Percentiles rank a stretch among this genome's conserved stretches.
Evolutionary conservation across 2,329 filamentous ascomycete species (phyloP).

Genomic region (Stagonosporopsis tanaceti): DNA sequence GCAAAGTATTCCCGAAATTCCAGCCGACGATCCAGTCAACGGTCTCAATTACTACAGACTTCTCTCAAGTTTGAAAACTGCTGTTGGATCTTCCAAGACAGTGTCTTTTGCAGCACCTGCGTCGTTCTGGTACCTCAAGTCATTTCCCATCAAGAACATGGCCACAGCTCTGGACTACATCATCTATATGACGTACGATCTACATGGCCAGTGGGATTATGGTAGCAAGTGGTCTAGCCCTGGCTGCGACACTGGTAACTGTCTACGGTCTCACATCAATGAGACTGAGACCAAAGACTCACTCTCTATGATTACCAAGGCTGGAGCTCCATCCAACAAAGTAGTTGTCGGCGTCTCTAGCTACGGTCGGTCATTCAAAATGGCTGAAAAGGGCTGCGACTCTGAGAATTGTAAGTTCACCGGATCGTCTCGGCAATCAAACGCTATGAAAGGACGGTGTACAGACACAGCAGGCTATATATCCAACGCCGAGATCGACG

Average conservation of each 20-base stretch:
- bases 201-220: conserved; percentile 55
- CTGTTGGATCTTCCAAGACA: conserved; percentile 12
- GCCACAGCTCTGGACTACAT: conserved; percentile 36
- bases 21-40: conserved; percentile 22
- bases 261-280: conserved; percentile 49
- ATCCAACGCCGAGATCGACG: not conserved
- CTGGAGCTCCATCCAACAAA: conserved; percentile 37
- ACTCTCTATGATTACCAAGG: conserved; percentile 52
- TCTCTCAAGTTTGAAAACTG: conserved; percentile 32
- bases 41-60: conserved; percentile 43
- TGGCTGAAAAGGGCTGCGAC: conserved; percentile 27
- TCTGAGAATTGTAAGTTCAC: not conserved
- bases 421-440: not conserved
- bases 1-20: not conserved
- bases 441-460: not conserved
- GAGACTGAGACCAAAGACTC: conserved; percentile 46
- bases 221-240: conserved; percentile 38
- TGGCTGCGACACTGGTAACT: conserved; percentile 43
- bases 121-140: conserved; percentile 43
- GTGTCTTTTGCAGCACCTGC: conserved; percentile 40
- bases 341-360: conserved; percentile 45
- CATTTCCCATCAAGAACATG: conserved; percentile 35
- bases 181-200: conserved; percentile 47
- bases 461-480: not conserved
- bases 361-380: conserved; percentile 49